Conservation (phyloP, 2,329 filamentous ascomycete genomes). For the Clonostachys byssicola region DNA sequence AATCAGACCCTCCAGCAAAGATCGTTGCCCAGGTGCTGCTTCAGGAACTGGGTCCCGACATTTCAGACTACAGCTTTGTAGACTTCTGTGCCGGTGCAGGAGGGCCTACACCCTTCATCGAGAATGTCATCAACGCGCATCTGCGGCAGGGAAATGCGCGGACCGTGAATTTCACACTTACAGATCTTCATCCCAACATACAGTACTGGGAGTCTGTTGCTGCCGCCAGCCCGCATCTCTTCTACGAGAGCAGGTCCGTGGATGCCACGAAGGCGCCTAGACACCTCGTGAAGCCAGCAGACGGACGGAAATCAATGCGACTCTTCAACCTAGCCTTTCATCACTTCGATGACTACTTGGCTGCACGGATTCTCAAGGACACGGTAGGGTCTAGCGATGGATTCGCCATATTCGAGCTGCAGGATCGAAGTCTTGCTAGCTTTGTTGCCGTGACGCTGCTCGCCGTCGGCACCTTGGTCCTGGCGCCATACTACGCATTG, state of each 20-base stretch:
- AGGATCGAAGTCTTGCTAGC: constrained; percentile 55
- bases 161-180: constrained; percentile 56
- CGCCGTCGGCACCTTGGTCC: constrained; percentile 43
- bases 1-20: constrained; percentile 51
- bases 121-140: constrained; percentile 50
- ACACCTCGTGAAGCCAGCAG: constrained; percentile 31
- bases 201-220: constrained; percentile 53
- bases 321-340: constrained; percentile 74
- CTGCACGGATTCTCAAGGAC: constrained; percentile 56
- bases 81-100: constrained; percentile 76
- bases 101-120: constrained; percentile 64
- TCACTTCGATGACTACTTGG: constrained; percentile 66
- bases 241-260: constrained; percentile 55
- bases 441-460: constrained; percentile 49
- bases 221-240: constrained; percentile 49
- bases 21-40: constrained; percentile 55
- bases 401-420: constrained; percentile 72
- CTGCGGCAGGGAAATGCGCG: constrained; percentile 12
- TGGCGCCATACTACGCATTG: constrained; percentile 48
- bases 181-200: constrained; percentile 62
- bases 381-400: constrained; percentile 62
- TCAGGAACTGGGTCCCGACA: constrained; percentile 37
- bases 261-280: constrained; percentile 59
- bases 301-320: constrained; percentile 54
- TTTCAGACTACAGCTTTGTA: constrained; percentile 57